Conservation (phyloP, 1,284 basidiomycete genomes). For the Leccinum angustisporum region DNA sequence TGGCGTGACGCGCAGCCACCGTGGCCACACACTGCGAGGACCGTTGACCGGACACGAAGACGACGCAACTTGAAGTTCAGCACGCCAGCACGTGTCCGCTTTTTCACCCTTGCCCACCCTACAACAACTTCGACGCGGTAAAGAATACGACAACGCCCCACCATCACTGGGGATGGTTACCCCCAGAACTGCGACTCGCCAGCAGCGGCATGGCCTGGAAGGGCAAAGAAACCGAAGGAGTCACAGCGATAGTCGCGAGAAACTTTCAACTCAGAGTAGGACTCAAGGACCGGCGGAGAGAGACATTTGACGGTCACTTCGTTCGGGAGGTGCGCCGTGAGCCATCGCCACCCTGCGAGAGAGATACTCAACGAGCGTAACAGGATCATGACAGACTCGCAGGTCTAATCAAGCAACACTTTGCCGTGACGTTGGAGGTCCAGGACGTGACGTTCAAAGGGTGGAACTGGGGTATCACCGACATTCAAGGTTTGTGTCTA, state of each 20-base stretch:
- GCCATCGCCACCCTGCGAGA: background rate
- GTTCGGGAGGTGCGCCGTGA: conserved; percentile 68
- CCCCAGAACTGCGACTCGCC: conserved; percentile 84
- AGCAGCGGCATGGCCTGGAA: conserved; percentile 92
- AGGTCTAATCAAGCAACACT: conserved; percentile 80
- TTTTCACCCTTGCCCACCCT: too few relatives aligned
- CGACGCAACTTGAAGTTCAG: too few relatives aligned
- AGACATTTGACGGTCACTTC: conserved; percentile 91
- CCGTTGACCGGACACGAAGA: too few relatives aligned
- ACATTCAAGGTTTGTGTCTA: conserved; percentile 77
- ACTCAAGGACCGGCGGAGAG: conserved; percentile 71
- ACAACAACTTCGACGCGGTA: too few relatives aligned
- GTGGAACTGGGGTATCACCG: conserved; percentile 98
- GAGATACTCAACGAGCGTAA: background rate
- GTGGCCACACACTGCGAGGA: too few relatives aligned
- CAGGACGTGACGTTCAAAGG: conserved; percentile 90
- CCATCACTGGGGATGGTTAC: too few relatives aligned
- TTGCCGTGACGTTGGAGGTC: conserved; percentile 81
- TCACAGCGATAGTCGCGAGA: conserved; percentile 82
- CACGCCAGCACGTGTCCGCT: too few relatives aligned
- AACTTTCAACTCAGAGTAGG: conserved; percentile 88
- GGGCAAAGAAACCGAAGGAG: conserved; percentile 62
- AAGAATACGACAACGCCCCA: too few relatives aligned
- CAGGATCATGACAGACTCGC: conserved; percentile 67
- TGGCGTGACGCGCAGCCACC: too few relatives aligned